Evolutionary conservation across 1,284 basidiomycete species (phyloP).

Genomic region (Chondrostereum purpureum): DNA sequence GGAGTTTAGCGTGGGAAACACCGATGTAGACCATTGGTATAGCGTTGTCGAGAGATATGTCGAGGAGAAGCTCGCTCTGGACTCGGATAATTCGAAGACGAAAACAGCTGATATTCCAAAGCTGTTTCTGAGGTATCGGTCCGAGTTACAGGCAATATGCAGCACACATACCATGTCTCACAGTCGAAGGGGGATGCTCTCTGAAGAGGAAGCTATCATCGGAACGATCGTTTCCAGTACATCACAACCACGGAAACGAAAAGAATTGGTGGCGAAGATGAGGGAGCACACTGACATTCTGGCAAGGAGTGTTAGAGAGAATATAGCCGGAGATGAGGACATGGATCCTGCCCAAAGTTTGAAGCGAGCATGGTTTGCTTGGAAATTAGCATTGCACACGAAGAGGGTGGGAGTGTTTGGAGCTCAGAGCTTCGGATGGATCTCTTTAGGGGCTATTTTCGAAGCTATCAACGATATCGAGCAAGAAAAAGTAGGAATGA

Average conservation of each 20-base stretch:
- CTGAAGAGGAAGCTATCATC: conserved; percentile 55
- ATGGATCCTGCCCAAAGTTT: conserved; percentile 31
- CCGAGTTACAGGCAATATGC: conserved; percentile 44
- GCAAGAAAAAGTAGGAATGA: not conserved
- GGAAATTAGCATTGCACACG: conserved; percentile 30
- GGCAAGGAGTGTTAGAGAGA: conserved; percentile 40
- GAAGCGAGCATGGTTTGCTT: conserved; percentile 45
- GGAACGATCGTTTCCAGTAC: conserved; percentile 59
- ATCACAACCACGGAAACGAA: conserved; percentile 47
- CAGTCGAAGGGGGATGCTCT: conserved; percentile 34
- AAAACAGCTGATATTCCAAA: conserved; percentile 18
- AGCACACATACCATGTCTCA: conserved; percentile 40
- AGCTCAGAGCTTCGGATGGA: conserved; percentile 53
- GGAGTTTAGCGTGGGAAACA: not conserved
- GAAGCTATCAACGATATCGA: conserved; percentile 9
- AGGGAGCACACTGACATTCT: conserved; percentile 47
- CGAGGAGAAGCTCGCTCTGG: conserved; percentile 6
- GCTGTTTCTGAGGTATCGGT: conserved; percentile 39
- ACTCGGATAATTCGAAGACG: not conserved
- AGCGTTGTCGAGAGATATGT: conserved; percentile 1
- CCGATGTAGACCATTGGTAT: conserved; percentile 1
- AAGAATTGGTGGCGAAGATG: conserved; percentile 44
- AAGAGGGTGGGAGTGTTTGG: conserved; percentile 38
- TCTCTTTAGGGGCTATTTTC: conserved; percentile 37
- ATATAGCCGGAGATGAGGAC: conserved; percentile 40